Conservation (phyloP, 2,329 filamentous ascomycete genomes). For the Colletotrichum lupini region DNA sequence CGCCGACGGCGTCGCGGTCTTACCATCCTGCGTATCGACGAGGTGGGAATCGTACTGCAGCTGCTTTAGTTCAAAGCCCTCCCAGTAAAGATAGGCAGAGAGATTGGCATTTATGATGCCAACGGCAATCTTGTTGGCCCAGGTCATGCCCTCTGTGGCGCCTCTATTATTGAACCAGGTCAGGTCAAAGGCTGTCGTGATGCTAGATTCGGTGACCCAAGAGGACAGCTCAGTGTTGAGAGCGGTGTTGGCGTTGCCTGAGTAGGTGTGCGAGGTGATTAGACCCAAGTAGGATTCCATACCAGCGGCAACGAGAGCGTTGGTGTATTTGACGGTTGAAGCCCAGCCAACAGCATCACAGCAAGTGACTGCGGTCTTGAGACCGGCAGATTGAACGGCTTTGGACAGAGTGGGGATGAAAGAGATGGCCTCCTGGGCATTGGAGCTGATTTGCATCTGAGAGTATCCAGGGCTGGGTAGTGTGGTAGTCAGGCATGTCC, state of each 20-base stretch:
- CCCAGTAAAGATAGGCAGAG: constrained; percentile 67
- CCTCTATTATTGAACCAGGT: constrained; percentile 60
- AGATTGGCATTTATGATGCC: constrained; percentile 60
- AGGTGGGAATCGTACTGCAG: constrained; percentile 42
- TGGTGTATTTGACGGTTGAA: constrained; percentile 49
- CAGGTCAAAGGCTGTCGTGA: constrained; percentile 55
- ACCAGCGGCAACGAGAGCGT: constrained; percentile 46
- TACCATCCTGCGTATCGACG: constrained; percentile 41
- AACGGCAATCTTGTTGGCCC: constrained; percentile 64
- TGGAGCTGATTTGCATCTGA: constrained; percentile 47
- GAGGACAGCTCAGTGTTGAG: constrained; percentile 54
- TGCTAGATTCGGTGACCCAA: constrained; percentile 65
- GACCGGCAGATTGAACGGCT: constrained; percentile 3
- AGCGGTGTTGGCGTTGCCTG: constrained; percentile 50
- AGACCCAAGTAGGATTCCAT: constrained; percentile 46
- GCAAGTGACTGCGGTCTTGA: constrained; percentile 43
- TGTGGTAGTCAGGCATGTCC: background rate
- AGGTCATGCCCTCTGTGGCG: constrained; percentile 63
- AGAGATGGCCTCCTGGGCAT: constrained; percentile 39
- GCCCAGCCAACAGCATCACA: constrained; percentile 54
- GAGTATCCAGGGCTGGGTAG: constrained; percentile 46
- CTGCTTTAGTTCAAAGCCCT: constrained; percentile 51
- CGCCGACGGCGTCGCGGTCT: constrained; percentile 44
- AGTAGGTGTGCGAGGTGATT: constrained; percentile 54
- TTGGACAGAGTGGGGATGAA: constrained; percentile 34